Conservation (phyloP, 2,329 filamentous ascomycete species). For the Aspergillus aculeatinus region DNA sequence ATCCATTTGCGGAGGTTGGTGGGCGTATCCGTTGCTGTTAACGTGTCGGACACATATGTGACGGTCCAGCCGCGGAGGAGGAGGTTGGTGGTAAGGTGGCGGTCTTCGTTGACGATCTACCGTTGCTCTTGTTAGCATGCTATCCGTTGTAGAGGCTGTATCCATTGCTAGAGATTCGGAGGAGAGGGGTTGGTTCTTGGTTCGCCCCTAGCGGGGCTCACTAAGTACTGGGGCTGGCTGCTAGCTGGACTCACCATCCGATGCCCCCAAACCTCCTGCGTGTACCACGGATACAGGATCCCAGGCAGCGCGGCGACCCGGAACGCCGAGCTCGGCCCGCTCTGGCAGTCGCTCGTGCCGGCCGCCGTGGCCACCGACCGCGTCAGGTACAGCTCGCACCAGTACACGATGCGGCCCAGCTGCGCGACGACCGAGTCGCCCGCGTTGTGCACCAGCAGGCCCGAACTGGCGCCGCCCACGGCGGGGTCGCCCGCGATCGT, state of each 20-base stretch:
- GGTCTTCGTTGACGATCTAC: constrained; percentile 40
- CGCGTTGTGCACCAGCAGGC: constrained; percentile 36
- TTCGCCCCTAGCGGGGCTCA: too few relatives aligned
- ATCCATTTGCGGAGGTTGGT: constrained; percentile 36
- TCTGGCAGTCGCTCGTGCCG: constrained; percentile 38
- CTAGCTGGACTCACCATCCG: constrained; percentile 24
- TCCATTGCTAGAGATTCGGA: too few relatives aligned
- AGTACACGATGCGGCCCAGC: constrained; percentile 35
- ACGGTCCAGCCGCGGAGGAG: constrained; percentile 36
- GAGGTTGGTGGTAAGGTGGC: constrained; percentile 39
- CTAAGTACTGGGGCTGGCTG: too few relatives aligned
- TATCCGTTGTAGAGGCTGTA: too few relatives aligned
- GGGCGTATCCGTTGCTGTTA: constrained; percentile 39
- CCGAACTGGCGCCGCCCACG: constrained; percentile 35
- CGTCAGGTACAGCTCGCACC: constrained; percentile 37
- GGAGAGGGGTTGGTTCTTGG: too few relatives aligned
- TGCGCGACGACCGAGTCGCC: constrained; percentile 30
- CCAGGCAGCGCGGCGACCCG: constrained; percentile 31
- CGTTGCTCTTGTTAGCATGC: background rate
- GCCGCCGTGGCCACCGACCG: constrained; percentile 31
- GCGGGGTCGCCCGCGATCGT: constrained; percentile 33
- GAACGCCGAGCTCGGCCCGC: constrained; percentile 39
- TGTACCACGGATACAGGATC: constrained; percentile 38
- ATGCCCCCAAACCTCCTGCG: constrained; percentile 35
- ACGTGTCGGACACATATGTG: constrained; percentile 34